Conservation (phyloP, 2,329 filamentous ascomycete genomes). For the Colletotrichum phormii region DNA sequence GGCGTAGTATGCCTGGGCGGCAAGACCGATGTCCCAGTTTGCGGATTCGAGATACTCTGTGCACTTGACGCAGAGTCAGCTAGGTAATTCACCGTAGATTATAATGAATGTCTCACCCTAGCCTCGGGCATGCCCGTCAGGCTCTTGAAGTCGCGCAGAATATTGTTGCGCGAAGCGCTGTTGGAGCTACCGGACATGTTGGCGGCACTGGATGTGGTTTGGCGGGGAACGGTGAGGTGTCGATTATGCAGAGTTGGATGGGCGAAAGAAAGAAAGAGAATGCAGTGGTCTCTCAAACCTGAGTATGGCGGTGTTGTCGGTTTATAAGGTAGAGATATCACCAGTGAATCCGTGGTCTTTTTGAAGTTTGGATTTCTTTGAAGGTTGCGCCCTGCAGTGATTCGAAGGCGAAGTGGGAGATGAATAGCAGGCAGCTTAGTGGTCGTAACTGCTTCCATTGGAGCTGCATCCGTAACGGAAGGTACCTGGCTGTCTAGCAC, state of each 20-base stretch:
- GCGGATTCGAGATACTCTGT: conserved; percentile 73
- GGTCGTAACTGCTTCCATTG: conserved; percentile 33
- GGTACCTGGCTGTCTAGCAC: conserved; percentile 21
- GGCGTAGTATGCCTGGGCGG: conserved; percentile 72
- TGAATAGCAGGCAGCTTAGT: conserved; percentile 27
- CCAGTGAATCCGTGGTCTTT: background rate
- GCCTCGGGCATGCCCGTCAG: conserved; percentile 33
- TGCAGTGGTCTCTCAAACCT: no score
- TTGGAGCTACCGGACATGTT: conserved; percentile 31
- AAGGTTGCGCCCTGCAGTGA: background rate
- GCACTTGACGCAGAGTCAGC: conserved; percentile 60
- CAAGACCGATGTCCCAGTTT: conserved; percentile 74
- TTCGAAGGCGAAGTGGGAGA: background rate
- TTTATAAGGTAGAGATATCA: background rate
- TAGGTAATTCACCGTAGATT: background rate
- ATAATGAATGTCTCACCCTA: conserved; percentile 12
- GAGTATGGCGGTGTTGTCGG: background rate
- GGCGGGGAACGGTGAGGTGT: conserved; percentile 4
- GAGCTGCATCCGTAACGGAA: conserved; percentile 14
- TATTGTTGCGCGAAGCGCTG: conserved; percentile 36
- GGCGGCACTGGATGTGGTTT: background rate
- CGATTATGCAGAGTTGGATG: no score
- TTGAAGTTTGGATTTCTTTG: background rate
- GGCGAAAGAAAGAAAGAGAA: background rate
- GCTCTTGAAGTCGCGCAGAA: conserved; percentile 33